Evolutionary conservation across 2,329 filamentous ascomycete species (phyloP), one percentile per base, ranked within the genome.

Genomic region (Zarea fungicola): DNA sequence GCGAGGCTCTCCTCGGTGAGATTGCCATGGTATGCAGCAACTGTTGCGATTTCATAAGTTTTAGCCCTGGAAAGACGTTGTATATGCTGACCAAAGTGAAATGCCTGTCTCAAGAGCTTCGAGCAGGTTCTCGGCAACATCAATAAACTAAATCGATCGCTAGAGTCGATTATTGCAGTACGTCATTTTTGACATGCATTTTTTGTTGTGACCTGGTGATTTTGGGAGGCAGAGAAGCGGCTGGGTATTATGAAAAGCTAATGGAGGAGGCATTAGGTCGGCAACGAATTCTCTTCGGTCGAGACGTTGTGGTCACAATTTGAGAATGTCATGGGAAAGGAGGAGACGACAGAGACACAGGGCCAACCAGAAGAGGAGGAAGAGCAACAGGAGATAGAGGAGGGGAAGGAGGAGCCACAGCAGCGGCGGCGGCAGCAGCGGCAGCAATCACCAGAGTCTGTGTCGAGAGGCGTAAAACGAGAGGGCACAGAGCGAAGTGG

Each of bases 231-330:
- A 10, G 6, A 25, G 4, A 11, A 22, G 19, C 26, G n/a, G n/a
- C n/a, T n/a, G n/a, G n/a, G 21, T 6, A 28, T 6, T 9, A 43
- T 7, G n/a, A 6, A 9, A n/a, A 29, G 26, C 34, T 7, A 21
- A 36, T 11, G 11, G 14, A 4, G 19, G 16, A 19, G 16, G 14
- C 7, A 23, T 19, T 48, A 89, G 84, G 84, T 99, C 45, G 93
- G 93, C 31, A 96, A 96, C 68, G 93, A 99, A 62, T 96, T 99
- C 69, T 85, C 87, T n/a, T 91, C 89, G 4, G 93, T 99, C 36
- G 93, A 99, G 67, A 90, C 89, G 25, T 77, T 99, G 14, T 99
- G 93, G 93, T 95, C 88, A 32, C 89, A 95, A 61, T 97, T 99
- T 62, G 93, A 99, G 71, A 87, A 85, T 57, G 91, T 97, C 58